phyloP scores from a whole-genome alignment of 352 stramenopile species.

The Phytophthora megakarya region DNA sequence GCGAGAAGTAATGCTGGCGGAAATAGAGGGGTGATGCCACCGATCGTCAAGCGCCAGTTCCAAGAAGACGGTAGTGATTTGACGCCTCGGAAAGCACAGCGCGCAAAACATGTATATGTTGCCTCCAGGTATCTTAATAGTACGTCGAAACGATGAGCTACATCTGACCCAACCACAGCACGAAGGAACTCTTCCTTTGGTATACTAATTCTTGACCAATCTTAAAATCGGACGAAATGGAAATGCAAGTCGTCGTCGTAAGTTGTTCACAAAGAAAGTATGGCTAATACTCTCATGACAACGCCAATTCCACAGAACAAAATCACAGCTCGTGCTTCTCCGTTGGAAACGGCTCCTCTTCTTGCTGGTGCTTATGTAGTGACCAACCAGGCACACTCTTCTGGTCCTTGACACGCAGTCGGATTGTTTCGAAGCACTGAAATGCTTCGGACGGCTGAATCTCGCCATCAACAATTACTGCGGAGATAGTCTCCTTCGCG shows the following conservation, averaged over 20 bases:
- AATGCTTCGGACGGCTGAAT: conserved; percentile 45
- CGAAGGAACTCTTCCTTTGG: conserved; percentile 22
- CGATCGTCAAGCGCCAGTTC: conserved; percentile 31
- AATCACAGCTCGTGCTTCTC: conserved; percentile 48
- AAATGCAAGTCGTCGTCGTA: conserved; percentile 27
- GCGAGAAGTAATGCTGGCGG: conserved; percentile 25
- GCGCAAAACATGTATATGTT: conserved; percentile 51
- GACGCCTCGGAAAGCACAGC: conserved; percentile 38
- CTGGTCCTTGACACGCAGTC: conserved; percentile 82
- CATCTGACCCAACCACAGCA: not conserved
- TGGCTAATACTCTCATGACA: conserved; percentile 28
- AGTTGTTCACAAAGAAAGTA: conserved; percentile 28
- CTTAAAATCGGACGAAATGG: conserved; percentile 20
- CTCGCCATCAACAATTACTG: conserved; percentile 37
- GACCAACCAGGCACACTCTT: conserved; percentile 85
- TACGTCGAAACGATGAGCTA: conserved; percentile 37
- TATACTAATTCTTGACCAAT: conserved; percentile 40
- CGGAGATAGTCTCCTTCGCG: conserved; percentile 36
- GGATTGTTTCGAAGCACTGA: conserved; percentile 76
- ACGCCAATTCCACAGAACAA: conserved; percentile 1
- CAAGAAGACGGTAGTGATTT: conserved; percentile 6
- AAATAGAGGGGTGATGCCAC: conserved; percentile 2
- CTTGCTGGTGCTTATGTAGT: conserved; percentile 42
- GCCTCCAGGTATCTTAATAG: conserved; percentile 51
- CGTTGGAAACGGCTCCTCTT: conserved; percentile 24